Percentiles rank a stretch among this genome's conserved stretches.
Evolutionary conservation across 192 early-diverging fungal species (phyloP).

Genomic region (Backusella tuberculispora): DNA sequence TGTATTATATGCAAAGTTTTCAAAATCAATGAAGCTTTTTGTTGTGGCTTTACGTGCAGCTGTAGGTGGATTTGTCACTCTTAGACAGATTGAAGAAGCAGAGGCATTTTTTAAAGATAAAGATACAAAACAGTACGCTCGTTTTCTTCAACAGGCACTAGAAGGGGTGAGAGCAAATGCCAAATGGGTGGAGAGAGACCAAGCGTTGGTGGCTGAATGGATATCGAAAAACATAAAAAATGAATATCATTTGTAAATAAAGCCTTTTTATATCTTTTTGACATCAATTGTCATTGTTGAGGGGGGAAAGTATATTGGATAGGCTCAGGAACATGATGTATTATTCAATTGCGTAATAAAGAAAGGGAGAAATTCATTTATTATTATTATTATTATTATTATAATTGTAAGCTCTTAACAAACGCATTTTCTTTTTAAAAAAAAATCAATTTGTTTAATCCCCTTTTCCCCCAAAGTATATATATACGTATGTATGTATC

Average conservation of each 20-base stretch:
- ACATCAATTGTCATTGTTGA: background rate
- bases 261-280: background rate
- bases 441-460: too few relatives aligned
- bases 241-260: slow-evolving; percentile 5
- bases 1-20: slow-evolving; percentile 59
- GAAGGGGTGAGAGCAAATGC: slow-evolving; percentile 68
- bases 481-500: too few relatives aligned
- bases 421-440: too few relatives aligned
- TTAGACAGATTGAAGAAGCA: slow-evolving; percentile 64
- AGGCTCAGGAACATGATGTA: too few relatives aligned
- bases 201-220: slow-evolving; percentile 28
- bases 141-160: slow-evolving; percentile 73
- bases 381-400: background rate
- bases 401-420: background rate
- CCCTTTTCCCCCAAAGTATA: too few relatives aligned
- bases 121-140: slow-evolving; percentile 62
- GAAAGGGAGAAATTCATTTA: background rate
- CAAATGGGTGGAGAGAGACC: slow-evolving; percentile 49
- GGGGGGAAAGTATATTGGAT: too few relatives aligned
- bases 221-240: background rate
- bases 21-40: slow-evolving; percentile 51
- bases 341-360: background rate
- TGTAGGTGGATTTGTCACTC: slow-evolving; percentile 46
- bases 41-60: slow-evolving; percentile 48
- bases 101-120: slow-evolving; percentile 66